Evolutionary conservation across 306 rosid species (phyloP), one percentile per base, ranked within the genome.

Genomic region (Vicia faba): DNA sequence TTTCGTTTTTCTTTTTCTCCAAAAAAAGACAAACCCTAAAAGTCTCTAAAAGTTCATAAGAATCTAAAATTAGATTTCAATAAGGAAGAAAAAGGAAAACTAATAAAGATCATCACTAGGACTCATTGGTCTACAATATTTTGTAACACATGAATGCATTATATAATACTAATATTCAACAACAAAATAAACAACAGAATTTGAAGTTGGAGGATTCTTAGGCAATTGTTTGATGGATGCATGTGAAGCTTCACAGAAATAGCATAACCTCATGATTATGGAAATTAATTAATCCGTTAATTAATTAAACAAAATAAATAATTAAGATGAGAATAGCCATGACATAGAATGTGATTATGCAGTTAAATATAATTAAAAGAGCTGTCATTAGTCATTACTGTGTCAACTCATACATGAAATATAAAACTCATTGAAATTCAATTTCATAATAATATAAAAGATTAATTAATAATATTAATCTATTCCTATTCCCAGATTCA

Each of bases 11-110:
- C 6, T 8, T 71, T 75, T 78, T 75, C 74, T 61, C 48, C 64
- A 55, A 63, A 82, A 56, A 77, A 73, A 61, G 86, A 86, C 78
- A 83, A 79, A 79, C 61, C 46, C 78, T 58, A 78, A 75, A 70
- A 71, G 74, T 48, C 78, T 40, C 75, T 66, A 72, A 44, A 61
- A 57, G 65, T 77, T 68, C 77, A 65, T 48, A 71, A 53, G 75
- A 80, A 59, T 70, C 75, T 48, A 35, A 25, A 67, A 16, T 51
- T 49, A 56, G 57, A 59, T 66, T 66, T 78, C 69, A 50, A 57
- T 40, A 14, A 1, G 16, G 18, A 72, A 78, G 66, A 78, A 71
- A 78, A 78, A 66, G 64, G 61, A 70, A 14, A 55, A 55, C n/a
- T 40, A 40, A 51, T 51, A 51, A 44, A 66, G 29, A 66, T 66